Evolutionary conservation across 2,329 filamentous ascomycete species (phyloP), one percentile per base, ranked within the genome.

Genomic region (Colletotrichum cuscutae): DNA sequence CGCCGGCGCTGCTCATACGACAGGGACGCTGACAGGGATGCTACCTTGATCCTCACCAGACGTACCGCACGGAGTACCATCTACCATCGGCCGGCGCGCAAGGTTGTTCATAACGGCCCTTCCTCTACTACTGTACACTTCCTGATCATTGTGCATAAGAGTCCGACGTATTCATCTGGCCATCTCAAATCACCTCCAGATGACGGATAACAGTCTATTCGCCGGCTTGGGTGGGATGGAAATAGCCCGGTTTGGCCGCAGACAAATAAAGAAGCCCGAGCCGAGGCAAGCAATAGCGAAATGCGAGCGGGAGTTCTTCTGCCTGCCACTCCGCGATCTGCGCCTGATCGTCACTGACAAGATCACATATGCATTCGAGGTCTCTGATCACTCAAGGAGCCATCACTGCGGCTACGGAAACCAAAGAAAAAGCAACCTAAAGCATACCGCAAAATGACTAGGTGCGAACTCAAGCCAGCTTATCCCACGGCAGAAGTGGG

Each of bases 11-110:
- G 12, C 32, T 12, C 53, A 32, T 72, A 30, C 59, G 58, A 63
- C 65, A 46, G 54, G 65, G 69, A 35, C 57, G 12, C 22, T 32
- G 15, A 24, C 65, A 72, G 59, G 65, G 65, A 63, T 72, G 58
- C 53, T 28, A 32, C 69, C 62, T 13, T 58, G 61, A 52, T 52
- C 52, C 22, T 32, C 64, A 28, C 64, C 30, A 42, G 53, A 59
- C 58, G 65, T 65, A 32, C 11, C 32, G 32, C 12, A 35, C 32
- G 32, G 32, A 35, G 32, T 12, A 35, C 13, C 37, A 42, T 42
- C 37, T 6, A 19, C 37, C 37, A 7, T 42, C 37, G 37, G 52
- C 52, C 32, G 42, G 58, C 58, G 46, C 57, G 35, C 32, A 32
- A 26, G 22, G 28, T n/a, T 69, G 7, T 12, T 19, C 57, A 19